Evolutionary conservation across 1,284 basidiomycete genomes (phyloP).

Genomic region (Trametes pubescens): DNA sequence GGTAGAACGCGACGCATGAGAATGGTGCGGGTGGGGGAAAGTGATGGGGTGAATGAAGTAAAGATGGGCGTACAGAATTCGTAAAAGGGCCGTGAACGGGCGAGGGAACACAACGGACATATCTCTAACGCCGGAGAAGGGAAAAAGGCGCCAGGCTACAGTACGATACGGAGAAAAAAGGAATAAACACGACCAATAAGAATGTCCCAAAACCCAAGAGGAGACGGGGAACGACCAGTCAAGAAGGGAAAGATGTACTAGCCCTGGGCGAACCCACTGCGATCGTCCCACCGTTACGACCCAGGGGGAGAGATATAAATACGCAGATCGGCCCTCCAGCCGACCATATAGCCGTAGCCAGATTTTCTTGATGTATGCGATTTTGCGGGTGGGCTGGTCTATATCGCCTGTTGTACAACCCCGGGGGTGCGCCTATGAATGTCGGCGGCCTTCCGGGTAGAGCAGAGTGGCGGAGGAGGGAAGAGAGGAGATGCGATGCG

Average conservation of each 20-base stretch:
- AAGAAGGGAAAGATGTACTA: slow-evolving; percentile 44
- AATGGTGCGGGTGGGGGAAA: slow-evolving; percentile 25
- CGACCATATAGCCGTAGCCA: slow-evolving; percentile 31
- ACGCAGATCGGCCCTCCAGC: slow-evolving; percentile 39
- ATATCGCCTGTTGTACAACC: slow-evolving; percentile 47
- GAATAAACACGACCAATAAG: slow-evolving; percentile 42
- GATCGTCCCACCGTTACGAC: slow-evolving; percentile 36
- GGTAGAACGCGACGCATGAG: slow-evolving; percentile 26
- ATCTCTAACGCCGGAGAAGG: slow-evolving; percentile 30
- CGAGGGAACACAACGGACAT: slow-evolving; percentile 24
- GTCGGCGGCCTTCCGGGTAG: slow-evolving; percentile 28
- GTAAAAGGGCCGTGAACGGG: slow-evolving; percentile 15
- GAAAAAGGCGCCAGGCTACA: slow-evolving; percentile 32
- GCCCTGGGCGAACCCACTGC: slow-evolving; percentile 41
- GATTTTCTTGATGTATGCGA: slow-evolving; percentile 39
- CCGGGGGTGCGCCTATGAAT: slow-evolving; percentile 35
- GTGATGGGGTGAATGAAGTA: slow-evolving; percentile 12
- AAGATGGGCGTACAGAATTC: slow-evolving; percentile 24
- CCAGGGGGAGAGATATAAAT: slow-evolving; percentile 50
- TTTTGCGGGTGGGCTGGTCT: slow-evolving; percentile 41
- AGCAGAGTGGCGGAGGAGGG: slow-evolving; percentile 33
- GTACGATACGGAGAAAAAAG: slow-evolving; percentile 30
- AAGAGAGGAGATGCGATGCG: slow-evolving; percentile 35
- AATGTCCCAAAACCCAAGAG: slow-evolving; percentile 56
- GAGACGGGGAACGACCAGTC: slow-evolving; percentile 45